Evolutionary conservation across 129 eudicot species (phyloP).

Genomic region (Cynara cardunculus): DNA sequence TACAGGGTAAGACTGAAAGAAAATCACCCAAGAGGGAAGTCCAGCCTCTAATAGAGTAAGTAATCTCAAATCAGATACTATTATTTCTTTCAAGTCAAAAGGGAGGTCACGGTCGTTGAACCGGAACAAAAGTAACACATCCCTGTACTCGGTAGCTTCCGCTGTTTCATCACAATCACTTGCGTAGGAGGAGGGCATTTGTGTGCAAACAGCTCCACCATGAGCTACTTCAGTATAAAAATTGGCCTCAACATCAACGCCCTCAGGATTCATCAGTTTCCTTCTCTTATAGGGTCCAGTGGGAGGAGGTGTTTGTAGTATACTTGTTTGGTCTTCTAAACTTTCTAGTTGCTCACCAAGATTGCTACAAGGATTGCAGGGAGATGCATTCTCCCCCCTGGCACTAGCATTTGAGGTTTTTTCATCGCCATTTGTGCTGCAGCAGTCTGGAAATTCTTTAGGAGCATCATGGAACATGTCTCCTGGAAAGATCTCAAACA

Average conservation of each 20-base stretch:
- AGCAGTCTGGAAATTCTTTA: slow-evolving; percentile 36
- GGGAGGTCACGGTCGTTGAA: slow-evolving; percentile 83
- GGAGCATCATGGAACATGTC: slow-evolving; percentile 76
- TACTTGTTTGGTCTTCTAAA: background rate
- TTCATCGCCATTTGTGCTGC: slow-evolving; percentile 27
- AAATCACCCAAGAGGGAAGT: slow-evolving; percentile 97
- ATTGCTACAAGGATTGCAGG: slow-evolving; percentile 32
- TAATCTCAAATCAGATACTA: slow-evolving; percentile 64
- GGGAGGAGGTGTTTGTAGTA: slow-evolving; percentile 46
- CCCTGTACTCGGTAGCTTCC: slow-evolving; percentile 56
- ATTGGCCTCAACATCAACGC: slow-evolving; percentile 31
- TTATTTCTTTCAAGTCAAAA: slow-evolving; percentile 55
- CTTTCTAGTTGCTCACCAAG: slow-evolving; percentile 30
- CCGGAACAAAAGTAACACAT: slow-evolving; percentile 68
- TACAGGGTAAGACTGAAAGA: slow-evolving; percentile 88
- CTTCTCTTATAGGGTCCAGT: slow-evolving; percentile 77
- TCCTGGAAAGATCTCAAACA: slow-evolving; percentile 39
- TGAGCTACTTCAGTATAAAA: slow-evolving; percentile 34
- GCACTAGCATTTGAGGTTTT: slow-evolving; percentile 8
- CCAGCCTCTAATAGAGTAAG: slow-evolving; percentile 85
- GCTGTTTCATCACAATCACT: slow-evolving; percentile 49
- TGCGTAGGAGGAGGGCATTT: slow-evolving; percentile 22
- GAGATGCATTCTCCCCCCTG: slow-evolving; percentile 35
- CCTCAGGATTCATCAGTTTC: slow-evolving; percentile 44
- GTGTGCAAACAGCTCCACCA: slow-evolving; percentile 32